Base-by-base conservation (phyloP, 257 asterid species). In the Thymus quinquecostatus region DNA sequence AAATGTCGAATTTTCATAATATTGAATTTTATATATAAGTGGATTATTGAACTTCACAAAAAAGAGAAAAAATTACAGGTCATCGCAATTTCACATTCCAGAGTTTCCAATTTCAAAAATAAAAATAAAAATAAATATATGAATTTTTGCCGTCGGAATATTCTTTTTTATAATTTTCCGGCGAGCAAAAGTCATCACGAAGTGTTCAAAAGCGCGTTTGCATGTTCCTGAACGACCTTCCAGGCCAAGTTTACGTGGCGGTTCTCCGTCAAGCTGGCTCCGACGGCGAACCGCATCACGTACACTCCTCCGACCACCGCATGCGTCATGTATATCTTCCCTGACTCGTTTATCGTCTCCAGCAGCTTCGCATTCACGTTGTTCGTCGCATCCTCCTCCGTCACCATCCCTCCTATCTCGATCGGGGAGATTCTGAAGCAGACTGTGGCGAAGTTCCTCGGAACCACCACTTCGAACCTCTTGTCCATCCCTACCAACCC, bases 391-490 rank as follows among this genome's bases (percentile, higher is more conserved):
- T 83, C 89, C 30, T 77, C 84, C 61, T 56, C 70, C 0, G 80
- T 30, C 1, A 74, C 58, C 0, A 56, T 68, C 48, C 81, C 78
- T 3, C 54, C 70, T 55, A 85, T 43, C 49, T 78, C 83, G 33
- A 73, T 43, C 1, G 92, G 90, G 0, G 83, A 82, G 0, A 90
- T 63, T 8, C 97, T 80, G 76, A 90, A 90, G 70, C 97, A 90
- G 0, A 90, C 92, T 49, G 89, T 78, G 38, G 93, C 85, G 77
- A 90, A 86, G 59, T 90, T 88, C 54, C 96, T 79, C 5, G 93
- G 93, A 10, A 85, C 93, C 36, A 88, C 86, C 14, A 90, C 83
- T 75, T 90, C 92, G 81, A 85, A 90, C n/a, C 93, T 79, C 77
- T 81, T 80, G 76, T 90, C 93, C 93, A 78, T 79, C 2, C 83